Evolutionary conservation across 1,284 basidiomycete genomes (phyloP), one percentile per base, ranked within the genome.

Genomic region (Inonotus obliquus): DNA sequence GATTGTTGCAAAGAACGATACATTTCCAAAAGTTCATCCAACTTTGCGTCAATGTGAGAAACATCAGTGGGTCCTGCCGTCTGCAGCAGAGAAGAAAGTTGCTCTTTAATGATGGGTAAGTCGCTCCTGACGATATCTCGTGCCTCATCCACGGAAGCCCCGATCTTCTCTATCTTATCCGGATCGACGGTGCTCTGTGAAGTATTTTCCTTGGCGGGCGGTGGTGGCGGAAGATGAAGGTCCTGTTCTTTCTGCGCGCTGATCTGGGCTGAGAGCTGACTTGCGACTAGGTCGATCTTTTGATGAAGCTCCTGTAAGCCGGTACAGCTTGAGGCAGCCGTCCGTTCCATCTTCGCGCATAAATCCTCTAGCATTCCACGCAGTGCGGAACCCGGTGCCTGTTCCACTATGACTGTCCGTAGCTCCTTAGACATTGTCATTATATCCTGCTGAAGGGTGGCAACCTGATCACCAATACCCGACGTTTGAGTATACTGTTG

Each of bases 391-490:
- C 51, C 51, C 0, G 45, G 51, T 14, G 55, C 38, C 37, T 61
- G 63, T 19, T 66, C 62, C 4, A 52, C 49, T 23, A 66, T 48
- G 17, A 65, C 56, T 5, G 62, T 57, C 9, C 61, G 59, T 13
- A 69, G 29, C 17, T 66, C 58, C 10, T 57, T 38, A 11, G 67
- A 67, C 44, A 69, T 63, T 10, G 39, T 54, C 9, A 47, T 51
- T 27, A 79, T 66, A 49, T 78, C 74, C 29, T 67, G 67, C 51
- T 78, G 76, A 29, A 80, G 68, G 9, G 71, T 69, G 17, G 70
- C 65, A 14, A 79, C 67, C 49, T 74, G 75, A 58, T 74, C 70
- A 17, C 69, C 69, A 5, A 78, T 54, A 10, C 71, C 72, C 5
- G 69, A 70, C 7, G 75, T 72, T 56, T 74, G 73, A 59, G 73